Percentiles rank a stretch among this genome's conserved stretches.
phyloP scores from a whole-genome alignment of 805 yeast species.

The Ogataea saltuana region DNA sequence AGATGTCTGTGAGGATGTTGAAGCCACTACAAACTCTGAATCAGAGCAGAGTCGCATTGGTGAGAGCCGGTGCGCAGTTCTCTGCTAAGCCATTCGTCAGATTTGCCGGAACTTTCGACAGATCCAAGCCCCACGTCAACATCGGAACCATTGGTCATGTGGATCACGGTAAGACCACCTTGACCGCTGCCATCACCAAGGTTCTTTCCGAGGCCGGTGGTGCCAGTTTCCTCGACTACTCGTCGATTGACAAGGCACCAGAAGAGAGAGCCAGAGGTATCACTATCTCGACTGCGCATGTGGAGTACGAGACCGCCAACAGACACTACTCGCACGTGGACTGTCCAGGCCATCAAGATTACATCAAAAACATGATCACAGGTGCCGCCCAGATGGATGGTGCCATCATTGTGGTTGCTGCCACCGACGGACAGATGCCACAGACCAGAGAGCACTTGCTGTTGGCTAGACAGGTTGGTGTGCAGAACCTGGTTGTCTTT shows the following conservation, averaged over 20 bases:
- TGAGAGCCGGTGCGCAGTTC: conserved; percentile 8
- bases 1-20: conserved; percentile 36
- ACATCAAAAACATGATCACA: conserved; percentile 97
- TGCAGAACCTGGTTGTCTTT: conserved; percentile 93
- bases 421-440: conserved; percentile 99
- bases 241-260: conserved; percentile 94
- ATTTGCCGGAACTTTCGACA: conserved; percentile 77
- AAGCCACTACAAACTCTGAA: conserved; percentile 29
- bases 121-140: conserved; percentile 95
- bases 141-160: conserved; percentile 99
- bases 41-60: conserved; percentile 26
- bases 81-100: conserved; percentile 27
- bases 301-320: conserved; percentile 91
- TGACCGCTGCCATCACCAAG: conserved; percentile 98
- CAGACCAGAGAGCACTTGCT: conserved; percentile 98
- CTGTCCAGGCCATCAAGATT: conserved; percentile 99
- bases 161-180: conserved; percentile 97
- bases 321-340: conserved; percentile 98
- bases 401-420: conserved; percentile 98
- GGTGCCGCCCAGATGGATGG: conserved; percentile 99
- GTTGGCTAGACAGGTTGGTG: conserved; percentile 99
- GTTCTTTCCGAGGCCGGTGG: conserved; percentile 86
- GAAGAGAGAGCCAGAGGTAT: conserved; percentile 99
- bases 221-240: conserved; percentile 90
- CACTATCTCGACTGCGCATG: conserved; percentile 97